Evolutionary conservation across 2,329 filamentous ascomycete genomes (phyloP).

Genomic region (Botryosphaeria dothidea): DNA sequence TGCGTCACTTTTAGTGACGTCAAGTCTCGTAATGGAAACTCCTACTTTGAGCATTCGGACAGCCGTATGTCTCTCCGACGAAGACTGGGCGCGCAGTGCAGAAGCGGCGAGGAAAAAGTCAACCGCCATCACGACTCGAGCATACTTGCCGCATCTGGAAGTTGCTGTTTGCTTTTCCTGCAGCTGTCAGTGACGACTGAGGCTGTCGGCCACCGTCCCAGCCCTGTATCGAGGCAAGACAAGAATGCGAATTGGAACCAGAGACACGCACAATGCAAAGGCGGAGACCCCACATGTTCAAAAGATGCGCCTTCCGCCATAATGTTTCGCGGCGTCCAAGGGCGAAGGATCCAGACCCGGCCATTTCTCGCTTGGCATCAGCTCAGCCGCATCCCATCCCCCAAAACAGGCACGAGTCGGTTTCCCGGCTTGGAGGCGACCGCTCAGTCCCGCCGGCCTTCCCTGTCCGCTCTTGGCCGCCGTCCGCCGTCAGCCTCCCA

Average conservation of each 20-base stretch:
- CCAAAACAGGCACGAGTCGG: background rate
- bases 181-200: background rate
- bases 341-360: background rate
- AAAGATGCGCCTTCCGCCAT: too few species aligned
- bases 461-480: background rate
- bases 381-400: background rate
- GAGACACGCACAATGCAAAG: background rate
- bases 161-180: background rate
- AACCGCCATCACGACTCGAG: background rate
- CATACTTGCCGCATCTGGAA: background rate
- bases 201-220: too few species aligned
- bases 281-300: too few species aligned
- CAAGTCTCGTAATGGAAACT: too few species aligned
- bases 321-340: background rate
- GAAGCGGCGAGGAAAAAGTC: background rate
- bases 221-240: too few species aligned
- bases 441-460: background rate
- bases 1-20: too few species aligned
- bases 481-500: too few species aligned
- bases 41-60: too few species aligned
- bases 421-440: background rate
- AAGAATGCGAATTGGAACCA: background rate
- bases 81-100: background rate
- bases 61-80: background rate
- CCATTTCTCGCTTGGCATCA: slow-evolving; percentile 12